Percentiles rank a stretch among this genome's conserved stretches.
Conservation (phyloP, 1,284 basidiomycete species). For the Caloboletus inedulis region DNA sequence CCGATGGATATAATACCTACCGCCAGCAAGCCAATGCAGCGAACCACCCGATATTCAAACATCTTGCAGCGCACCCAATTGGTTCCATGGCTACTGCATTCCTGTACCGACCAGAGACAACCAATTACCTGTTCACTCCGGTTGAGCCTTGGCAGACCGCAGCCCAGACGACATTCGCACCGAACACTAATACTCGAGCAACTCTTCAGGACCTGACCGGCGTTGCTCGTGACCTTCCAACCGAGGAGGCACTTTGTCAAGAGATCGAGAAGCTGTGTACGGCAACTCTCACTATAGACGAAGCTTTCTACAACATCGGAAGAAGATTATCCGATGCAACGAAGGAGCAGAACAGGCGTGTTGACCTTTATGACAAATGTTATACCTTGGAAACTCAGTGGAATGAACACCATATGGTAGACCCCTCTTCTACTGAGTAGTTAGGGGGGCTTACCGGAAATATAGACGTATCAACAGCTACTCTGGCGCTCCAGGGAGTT, state of each 20-base stretch:
- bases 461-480: slow-evolving; percentile 16
- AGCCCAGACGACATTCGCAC: not conserved
- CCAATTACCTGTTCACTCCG: not conserved
- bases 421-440: not conserved
- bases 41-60: not conserved
- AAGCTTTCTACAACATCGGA: slow-evolving; percentile 15
- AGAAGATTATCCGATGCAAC: slow-evolving; percentile 5
- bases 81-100: slow-evolving; percentile 14
- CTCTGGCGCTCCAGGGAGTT: slow-evolving; percentile 24
- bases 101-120: not conserved
- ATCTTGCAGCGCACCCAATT: not conserved
- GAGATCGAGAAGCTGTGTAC: slow-evolving; percentile 18
- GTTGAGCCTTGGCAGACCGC: not conserved
- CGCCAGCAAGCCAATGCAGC: not conserved
- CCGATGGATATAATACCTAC: slow-evolving; percentile 13
- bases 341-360: slow-evolving; percentile 8
- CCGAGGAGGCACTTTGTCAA: slow-evolving; percentile 12
- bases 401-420: slow-evolving; percentile 18
- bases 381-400: slow-evolving; percentile 13
- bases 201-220: slow-evolving; percentile 1
- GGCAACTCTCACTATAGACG: slow-evolving; percentile 19
- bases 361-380: slow-evolving; percentile 16
- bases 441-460: not conserved
- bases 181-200: not conserved
- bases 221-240: slow-evolving; percentile 9